Conservation (phyloP, 345 rosid genomes). For the Triadica sebifera region DNA sequence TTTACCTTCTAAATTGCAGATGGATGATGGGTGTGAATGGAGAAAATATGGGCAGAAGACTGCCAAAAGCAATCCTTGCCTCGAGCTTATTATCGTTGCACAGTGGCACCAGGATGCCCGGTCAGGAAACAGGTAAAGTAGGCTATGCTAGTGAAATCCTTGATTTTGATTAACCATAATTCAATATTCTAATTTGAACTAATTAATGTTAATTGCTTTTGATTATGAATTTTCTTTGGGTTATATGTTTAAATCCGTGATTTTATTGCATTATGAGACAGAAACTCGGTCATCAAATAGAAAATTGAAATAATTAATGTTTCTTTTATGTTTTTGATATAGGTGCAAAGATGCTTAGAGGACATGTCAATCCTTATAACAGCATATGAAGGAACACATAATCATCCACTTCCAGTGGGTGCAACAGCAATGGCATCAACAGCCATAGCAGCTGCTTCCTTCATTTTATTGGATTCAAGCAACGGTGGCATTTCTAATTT, state of each 20-base stretch:
- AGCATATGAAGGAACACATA: constrained; percentile 59
- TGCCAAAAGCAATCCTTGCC: constrained; percentile 54
- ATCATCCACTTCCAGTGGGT: constrained; percentile 62
- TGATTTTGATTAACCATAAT: neutral
- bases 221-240: too few relatives aligned
- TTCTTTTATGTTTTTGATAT: neutral
- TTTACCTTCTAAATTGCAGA: constrained; percentile 15
- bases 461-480: constrained; percentile 44
- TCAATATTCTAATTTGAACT: neutral
- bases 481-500: constrained; percentile 12
- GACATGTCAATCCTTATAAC: constrained; percentile 65
- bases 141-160: too few relatives aligned
- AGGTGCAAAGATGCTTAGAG: constrained; percentile 64
- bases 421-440: constrained; percentile 62
- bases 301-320: neutral
- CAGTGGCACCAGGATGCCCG: constrained; percentile 47
- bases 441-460: constrained; percentile 46
- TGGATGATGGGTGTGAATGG: constrained; percentile 55
- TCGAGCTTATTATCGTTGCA: constrained; percentile 50
- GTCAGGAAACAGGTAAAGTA: constrained; percentile 43
- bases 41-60: constrained; percentile 53
- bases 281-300: neutral
- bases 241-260: too few relatives aligned
- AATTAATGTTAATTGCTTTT: too few relatives aligned
- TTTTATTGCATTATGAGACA: too few relatives aligned